phyloP scores from a whole-genome alignment of 2,329 filamentous ascomycete genomes.

The Ceratocystis ficicola region DNA sequence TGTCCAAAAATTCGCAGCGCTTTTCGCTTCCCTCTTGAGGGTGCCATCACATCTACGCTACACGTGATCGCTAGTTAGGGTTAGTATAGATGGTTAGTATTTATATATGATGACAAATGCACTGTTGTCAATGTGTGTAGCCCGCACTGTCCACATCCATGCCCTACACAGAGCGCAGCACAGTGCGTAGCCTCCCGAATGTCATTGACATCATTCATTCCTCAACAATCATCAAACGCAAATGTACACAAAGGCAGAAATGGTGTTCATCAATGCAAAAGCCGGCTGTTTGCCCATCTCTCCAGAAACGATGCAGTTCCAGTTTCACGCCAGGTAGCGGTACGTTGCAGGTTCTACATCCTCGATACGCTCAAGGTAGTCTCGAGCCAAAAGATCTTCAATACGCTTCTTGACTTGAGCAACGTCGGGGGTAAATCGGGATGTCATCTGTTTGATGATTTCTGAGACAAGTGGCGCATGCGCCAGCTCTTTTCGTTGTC shows the following conservation, averaged over 20 bases:
- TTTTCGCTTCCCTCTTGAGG: constrained; percentile 10
- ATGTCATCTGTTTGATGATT: constrained; percentile 55
- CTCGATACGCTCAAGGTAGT: constrained; percentile 66
- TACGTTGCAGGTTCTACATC: constrained; percentile 54
- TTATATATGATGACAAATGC: background rate
- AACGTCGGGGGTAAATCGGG: constrained; percentile 64
- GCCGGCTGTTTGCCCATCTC: background rate
- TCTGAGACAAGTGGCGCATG: constrained; percentile 60
- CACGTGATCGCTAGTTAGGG: background rate
- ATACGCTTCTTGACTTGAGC: constrained; percentile 70
- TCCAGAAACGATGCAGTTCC: background rate
- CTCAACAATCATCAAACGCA: background rate
- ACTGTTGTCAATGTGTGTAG: background rate
- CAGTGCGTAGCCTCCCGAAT: background rate
- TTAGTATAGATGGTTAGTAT: background rate
- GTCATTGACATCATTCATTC: background rate
- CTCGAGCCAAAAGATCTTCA: constrained; percentile 61
- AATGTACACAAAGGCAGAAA: background rate
- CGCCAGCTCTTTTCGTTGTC: constrained; percentile 58
- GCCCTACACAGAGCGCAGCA: background rate
- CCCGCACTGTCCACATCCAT: background rate
- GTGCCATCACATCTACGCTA: too few species aligned
- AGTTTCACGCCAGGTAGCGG: constrained; percentile 53
- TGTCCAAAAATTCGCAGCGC: background rate
- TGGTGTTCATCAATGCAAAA: too few species aligned